Evolutionary conservation across 106 monocot genomes (phyloP).

Genomic region (Xerophyta viscosa): DNA sequence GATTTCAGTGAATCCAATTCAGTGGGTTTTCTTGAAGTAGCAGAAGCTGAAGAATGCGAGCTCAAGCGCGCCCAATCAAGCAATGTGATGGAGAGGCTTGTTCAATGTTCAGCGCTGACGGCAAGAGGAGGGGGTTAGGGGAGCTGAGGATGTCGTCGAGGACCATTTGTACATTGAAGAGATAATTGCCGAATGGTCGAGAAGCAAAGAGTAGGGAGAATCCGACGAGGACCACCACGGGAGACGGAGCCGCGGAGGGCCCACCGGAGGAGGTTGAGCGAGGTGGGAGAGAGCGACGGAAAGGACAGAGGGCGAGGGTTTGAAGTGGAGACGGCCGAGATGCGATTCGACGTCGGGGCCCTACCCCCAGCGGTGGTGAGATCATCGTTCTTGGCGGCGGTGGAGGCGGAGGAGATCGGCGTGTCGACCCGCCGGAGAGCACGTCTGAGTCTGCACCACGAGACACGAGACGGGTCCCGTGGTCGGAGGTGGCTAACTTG

Average conservation of each 20-base stretch:
- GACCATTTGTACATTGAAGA: constrained; percentile 35
- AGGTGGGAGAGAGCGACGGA: constrained; percentile 23
- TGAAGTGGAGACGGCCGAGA: constrained; percentile 39
- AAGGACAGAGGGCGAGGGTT: constrained; percentile 23
- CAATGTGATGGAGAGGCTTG: constrained; percentile 34
- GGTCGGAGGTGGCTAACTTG: constrained; percentile 32
- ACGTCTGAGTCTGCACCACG: constrained; percentile 30
- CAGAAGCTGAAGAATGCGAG: constrained; percentile 49
- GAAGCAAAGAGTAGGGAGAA: constrained; percentile 29
- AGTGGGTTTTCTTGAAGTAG: constrained; percentile 66
- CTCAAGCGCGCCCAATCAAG: constrained; percentile 35
- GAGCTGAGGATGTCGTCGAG: constrained; percentile 45
- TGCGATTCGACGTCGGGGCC: constrained; percentile 46
- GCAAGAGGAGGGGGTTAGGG: neutral
- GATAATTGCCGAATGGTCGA: constrained; percentile 34
- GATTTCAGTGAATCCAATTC: constrained; percentile 16
- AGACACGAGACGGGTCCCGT: constrained; percentile 38
- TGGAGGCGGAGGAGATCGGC: constrained; percentile 24
- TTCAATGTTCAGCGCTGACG: constrained; percentile 37
- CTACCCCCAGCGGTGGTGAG: constrained; percentile 44
- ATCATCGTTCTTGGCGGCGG: constrained; percentile 30
- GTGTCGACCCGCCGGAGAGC: constrained; percentile 22
- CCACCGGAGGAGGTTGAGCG: constrained; percentile 72
- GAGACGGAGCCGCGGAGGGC: constrained; percentile 77
- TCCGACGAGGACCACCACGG: constrained; percentile 45